Percentiles rank a stretch among this genome's conserved stretches.
These are phyloP conservation scores for Ceratobasidium sp. DNA, from an alignment of 1,284 basidiomycete species.

Conservation along the genomic window DNA sequence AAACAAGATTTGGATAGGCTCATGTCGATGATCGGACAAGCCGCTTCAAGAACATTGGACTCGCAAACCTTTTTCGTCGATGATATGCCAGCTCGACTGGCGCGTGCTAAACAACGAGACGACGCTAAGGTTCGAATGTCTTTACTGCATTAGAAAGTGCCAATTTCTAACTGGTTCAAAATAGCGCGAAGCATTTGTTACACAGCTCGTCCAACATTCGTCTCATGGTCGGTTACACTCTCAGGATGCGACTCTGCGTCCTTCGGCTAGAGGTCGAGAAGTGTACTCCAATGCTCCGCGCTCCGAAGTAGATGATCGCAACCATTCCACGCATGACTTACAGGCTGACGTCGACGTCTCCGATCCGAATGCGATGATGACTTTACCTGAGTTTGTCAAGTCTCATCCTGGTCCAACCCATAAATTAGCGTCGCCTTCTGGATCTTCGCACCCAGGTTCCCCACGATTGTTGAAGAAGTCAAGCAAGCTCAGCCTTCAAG, in stretches of 20 bases:
- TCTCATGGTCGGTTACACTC: slow-evolving; percentile 74
- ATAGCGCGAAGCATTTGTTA: slow-evolving; percentile 78
- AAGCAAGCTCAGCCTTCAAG: slow-evolving; percentile 52
- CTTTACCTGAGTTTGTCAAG: slow-evolving; percentile 70
- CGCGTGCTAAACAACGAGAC: slow-evolving; percentile 68
- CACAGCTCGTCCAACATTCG: slow-evolving; percentile 76
- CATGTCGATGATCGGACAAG: slow-evolving; percentile 77
- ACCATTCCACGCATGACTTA: slow-evolving; percentile 71
- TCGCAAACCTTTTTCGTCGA: slow-evolving; percentile 74
- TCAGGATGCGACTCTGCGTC: slow-evolving; percentile 72
- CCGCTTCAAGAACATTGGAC: slow-evolving; percentile 73
- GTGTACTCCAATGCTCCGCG: background rate
- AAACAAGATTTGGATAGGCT: slow-evolving; percentile 75
- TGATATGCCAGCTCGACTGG: slow-evolving; percentile 67
- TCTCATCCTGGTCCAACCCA: slow-evolving; percentile 52
- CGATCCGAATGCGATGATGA: slow-evolving; percentile 67
- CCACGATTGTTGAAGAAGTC: slow-evolving; percentile 53
- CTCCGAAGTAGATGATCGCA: slow-evolving; percentile 48
- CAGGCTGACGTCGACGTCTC: slow-evolving; percentile 59
- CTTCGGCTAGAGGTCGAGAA: slow-evolving; percentile 21
- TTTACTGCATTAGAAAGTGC: background rate
- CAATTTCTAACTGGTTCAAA: slow-evolving; percentile 43
- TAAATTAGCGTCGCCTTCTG: slow-evolving; percentile 29
- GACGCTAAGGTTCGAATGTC: slow-evolving; percentile 66
- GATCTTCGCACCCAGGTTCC: slow-evolving; percentile 13